Conservation (phyloP, 2,329 filamentous ascomycete genomes). For the Curvularia sp. region DNA sequence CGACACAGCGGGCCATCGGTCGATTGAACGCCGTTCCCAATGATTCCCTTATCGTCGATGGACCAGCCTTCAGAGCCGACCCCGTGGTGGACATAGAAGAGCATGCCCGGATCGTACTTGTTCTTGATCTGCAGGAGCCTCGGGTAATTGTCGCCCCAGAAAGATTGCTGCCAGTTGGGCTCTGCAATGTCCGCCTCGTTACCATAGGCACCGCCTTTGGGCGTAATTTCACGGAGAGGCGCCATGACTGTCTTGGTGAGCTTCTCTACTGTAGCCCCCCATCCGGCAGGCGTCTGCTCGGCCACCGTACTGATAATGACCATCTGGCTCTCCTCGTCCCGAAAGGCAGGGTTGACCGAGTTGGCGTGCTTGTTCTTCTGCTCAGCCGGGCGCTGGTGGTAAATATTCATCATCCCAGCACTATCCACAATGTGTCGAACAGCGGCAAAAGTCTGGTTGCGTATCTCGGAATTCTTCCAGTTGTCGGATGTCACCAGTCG, state of each 20-base stretch:
- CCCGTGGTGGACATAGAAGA: conserved; percentile 46
- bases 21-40: conserved; percentile 43
- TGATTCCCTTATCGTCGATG: conserved; percentile 37
- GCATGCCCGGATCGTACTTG: conserved; percentile 39
- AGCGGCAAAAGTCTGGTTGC: conserved; percentile 37
- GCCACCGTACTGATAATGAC: conserved; percentile 31
- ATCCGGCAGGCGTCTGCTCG: conserved; percentile 34
- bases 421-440: conserved; percentile 34
- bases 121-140: conserved; percentile 39
- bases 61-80: conserved; percentile 45
- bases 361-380: conserved; percentile 31
- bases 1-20: conserved; percentile 42
- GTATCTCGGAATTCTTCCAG: conserved; percentile 38
- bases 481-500: conserved; percentile 48
- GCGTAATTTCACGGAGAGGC: conserved; percentile 35
- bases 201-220: conserved; percentile 45
- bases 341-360: conserved; percentile 44
- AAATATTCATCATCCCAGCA: conserved; percentile 30
- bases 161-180: conserved; percentile 50
- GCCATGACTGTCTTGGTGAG: conserved; percentile 34
- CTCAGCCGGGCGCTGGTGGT: conserved; percentile 38
- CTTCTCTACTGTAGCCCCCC: conserved; percentile 26
- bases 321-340: conserved; percentile 35
- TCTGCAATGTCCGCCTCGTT: conserved; percentile 54
- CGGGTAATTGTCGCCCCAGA: conserved; percentile 50